Conservation (phyloP, 371 early-diverging fungal genomes). For the Blakeslea trispora region DNA sequence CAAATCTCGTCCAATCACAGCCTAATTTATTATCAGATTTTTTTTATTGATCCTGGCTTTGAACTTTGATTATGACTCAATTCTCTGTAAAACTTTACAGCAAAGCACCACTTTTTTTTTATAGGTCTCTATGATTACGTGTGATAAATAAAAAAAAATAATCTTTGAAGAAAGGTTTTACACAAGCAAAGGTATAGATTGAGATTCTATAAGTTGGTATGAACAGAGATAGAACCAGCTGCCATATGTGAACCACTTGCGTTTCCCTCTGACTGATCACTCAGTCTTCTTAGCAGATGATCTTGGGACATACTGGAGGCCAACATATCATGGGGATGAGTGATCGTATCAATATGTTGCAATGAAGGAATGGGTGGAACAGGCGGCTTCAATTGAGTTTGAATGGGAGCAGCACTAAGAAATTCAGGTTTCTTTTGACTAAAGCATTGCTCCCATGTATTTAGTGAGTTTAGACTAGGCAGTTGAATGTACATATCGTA, state of each 20-base stretch:
- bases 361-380: too few species aligned
- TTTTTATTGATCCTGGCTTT: constrained; percentile 6
- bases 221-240: background rate
- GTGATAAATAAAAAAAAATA: too few species aligned
- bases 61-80: background rate
- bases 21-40: background rate
- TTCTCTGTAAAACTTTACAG: too few species aligned
- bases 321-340: constrained; percentile 15
- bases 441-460: constrained; percentile 51
- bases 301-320: constrained; percentile 20
- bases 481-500: constrained; percentile 57
- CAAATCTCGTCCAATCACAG: background rate
- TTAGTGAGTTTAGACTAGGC: constrained; percentile 43
- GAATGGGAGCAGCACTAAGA: constrained; percentile 3
- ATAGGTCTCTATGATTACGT: too few species aligned
- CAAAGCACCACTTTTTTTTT: too few species aligned
- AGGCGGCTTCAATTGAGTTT: background rate
- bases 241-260: background rate
- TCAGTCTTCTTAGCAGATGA: constrained; percentile 13
- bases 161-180: too few species aligned
- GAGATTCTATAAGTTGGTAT: too few species aligned
- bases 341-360: background rate
- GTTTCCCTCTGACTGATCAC: constrained; percentile 10
- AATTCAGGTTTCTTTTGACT: constrained; percentile 32
- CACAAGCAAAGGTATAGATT: too few species aligned